Conservation (phyloP, 2,329 filamentous ascomycete genomes). For the Colletotrichum liaoningense region DNA sequence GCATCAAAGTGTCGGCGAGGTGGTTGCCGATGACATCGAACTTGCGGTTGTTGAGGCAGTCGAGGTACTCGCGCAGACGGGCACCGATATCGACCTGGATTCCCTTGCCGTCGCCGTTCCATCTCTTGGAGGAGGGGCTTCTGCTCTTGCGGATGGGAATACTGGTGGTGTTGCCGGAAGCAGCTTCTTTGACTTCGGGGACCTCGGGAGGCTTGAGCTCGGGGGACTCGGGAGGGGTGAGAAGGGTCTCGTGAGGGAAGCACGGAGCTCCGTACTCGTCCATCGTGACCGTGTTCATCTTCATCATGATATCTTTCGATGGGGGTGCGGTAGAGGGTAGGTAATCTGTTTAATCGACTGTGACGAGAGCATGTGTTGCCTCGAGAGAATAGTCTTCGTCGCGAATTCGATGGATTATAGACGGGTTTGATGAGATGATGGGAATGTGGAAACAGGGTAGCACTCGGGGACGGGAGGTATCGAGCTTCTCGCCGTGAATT, state of each 20-base stretch:
- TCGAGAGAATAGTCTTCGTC: background rate
- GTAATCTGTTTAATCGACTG: background rate
- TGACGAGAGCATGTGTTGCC: conserved; percentile 16
- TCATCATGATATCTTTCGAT: conserved; percentile 1
- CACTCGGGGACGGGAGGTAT: background rate
- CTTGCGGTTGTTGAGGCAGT: conserved; percentile 29
- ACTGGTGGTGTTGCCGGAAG: background rate
- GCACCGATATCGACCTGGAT: conserved; percentile 32
- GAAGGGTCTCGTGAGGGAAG: conserved; percentile 28
- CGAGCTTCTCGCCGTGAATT: background rate
- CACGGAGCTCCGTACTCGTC: conserved; percentile 29
- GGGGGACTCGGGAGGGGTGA: conserved; percentile 7
- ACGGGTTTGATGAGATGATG: background rate
- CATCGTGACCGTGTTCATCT: conserved; percentile 21
- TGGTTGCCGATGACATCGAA: conserved; percentile 28
- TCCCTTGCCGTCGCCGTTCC: conserved; percentile 28
- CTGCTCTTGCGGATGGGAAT: conserved; percentile 9
- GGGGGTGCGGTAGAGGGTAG: background rate
- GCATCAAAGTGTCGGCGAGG: conserved; percentile 22
- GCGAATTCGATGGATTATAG: background rate
- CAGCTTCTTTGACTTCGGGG: background rate
- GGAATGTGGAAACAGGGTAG: background rate
- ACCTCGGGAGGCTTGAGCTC: background rate
- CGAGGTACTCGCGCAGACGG: conserved; percentile 31
- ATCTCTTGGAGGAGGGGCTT: conserved; percentile 3